Evolutionary conservation across 2,329 filamentous ascomycete species (phyloP).

Genomic region (Arthroderma sp.): DNA sequence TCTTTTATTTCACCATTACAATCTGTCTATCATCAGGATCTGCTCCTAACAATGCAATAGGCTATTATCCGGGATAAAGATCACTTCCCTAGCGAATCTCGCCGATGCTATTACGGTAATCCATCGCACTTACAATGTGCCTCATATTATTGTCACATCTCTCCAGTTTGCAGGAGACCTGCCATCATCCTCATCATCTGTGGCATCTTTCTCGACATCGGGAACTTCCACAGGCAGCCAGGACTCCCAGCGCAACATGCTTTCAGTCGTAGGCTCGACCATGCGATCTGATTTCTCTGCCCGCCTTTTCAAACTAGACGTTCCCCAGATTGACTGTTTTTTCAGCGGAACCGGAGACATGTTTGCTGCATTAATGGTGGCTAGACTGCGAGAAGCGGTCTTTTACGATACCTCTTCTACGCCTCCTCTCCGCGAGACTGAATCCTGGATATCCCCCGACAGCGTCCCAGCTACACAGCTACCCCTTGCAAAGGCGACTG

Average conservation of each 20-base stretch:
- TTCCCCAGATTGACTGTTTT: slow-evolving; percentile 80
- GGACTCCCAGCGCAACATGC: slow-evolving; percentile 28
- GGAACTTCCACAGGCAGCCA: slow-evolving; percentile 19
- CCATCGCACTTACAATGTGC: slow-evolving; percentile 61
- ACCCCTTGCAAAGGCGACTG: slow-evolving; percentile 68
- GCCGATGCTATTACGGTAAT: slow-evolving; percentile 61
- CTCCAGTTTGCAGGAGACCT: slow-evolving; percentile 50
- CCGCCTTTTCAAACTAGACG: slow-evolving; percentile 76
- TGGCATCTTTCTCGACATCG: slow-evolving; percentile 16
- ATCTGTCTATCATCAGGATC: background rate
- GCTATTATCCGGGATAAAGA: slow-evolving; percentile 70
- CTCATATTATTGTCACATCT: slow-evolving; percentile 87
- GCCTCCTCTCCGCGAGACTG: slow-evolving; percentile 36
- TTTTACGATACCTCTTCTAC: slow-evolving; percentile 36
- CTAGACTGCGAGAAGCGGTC: slow-evolving; percentile 74
- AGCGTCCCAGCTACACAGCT: slow-evolving; percentile 54
- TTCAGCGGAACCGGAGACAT: slow-evolving; percentile 97
- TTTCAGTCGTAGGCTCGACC: slow-evolving; percentile 67
- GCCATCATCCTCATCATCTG: slow-evolving; percentile 31
- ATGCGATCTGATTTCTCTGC: slow-evolving; percentile 49
- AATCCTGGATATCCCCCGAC: slow-evolving; percentile 67
- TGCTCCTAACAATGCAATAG: slow-evolving; percentile 31
- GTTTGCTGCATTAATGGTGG: slow-evolving; percentile 86
- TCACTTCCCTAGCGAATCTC: slow-evolving; percentile 60
- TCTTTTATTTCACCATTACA: background rate